Conservation (phyloP, 306 rosid species). For the Malus fusca region DNA sequence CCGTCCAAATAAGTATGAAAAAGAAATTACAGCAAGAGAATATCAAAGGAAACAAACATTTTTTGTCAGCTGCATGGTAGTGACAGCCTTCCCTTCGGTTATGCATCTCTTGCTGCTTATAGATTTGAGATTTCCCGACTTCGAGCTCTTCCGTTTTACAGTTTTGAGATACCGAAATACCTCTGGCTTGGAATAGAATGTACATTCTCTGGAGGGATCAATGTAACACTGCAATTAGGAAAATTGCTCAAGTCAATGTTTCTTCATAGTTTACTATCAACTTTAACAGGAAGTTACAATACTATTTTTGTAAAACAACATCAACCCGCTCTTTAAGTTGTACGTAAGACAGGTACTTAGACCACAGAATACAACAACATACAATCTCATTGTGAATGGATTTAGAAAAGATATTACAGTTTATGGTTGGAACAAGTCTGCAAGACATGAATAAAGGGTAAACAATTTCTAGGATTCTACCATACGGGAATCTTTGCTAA, state of each 20-base stretch:
- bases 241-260: conserved; percentile 4
- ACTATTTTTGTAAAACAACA: background rate
- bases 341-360: background rate
- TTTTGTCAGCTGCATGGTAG: conserved; percentile 23
- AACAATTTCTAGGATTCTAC: background rate
- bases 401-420: background rate
- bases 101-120: conserved; percentile 27
- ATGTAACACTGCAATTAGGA: conserved; percentile 57
- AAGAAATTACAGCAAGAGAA: conserved; percentile 1
- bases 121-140: conserved; percentile 36
- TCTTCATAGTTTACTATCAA: background rate
- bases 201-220: conserved; percentile 50
- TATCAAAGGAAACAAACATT: conserved; percentile 33
- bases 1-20: background rate
- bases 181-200: conserved; percentile 81
- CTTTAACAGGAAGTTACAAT: background rate
- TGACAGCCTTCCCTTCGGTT: conserved; percentile 27
- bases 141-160: conserved; percentile 25
- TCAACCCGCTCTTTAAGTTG: background rate
- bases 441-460: background rate
- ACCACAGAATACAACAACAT: background rate
- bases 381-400: background rate
- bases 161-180: conserved; percentile 65
- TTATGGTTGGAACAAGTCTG: background rate
- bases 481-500: background rate